Conservation (phyloP, 129 eudicot species). For the Oenanthe sinensis region DNA sequence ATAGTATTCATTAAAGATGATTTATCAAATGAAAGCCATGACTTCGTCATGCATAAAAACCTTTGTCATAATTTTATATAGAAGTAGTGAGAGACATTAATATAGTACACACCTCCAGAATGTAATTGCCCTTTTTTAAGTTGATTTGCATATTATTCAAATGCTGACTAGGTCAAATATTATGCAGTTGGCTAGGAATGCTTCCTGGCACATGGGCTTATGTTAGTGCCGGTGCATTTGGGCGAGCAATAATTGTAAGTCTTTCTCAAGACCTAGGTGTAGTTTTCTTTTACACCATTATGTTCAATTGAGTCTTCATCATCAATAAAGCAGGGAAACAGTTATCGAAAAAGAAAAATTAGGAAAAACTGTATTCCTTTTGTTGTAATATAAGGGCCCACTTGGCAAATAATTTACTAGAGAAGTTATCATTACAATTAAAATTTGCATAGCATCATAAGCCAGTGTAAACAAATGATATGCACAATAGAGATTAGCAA, state of each 20-base stretch:
- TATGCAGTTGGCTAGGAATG: constrained; percentile 98
- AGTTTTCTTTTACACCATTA: background rate
- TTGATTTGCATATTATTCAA: constrained; percentile 5
- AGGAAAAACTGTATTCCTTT: background rate
- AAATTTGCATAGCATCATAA: background rate
- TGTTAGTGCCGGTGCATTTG: constrained; percentile 99
- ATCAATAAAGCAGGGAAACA: background rate
- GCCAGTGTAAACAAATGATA: background rate
- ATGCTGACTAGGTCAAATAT: background rate
- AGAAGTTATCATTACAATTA: background rate
- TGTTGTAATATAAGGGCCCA: background rate
- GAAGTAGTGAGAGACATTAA: background rate
- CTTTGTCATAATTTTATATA: background rate
- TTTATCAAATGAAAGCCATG: background rate
- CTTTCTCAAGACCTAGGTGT: background rate
- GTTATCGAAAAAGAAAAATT: background rate
- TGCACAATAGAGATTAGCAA: no score
- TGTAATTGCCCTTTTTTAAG: background rate
- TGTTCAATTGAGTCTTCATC: background rate
- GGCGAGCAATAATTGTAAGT: constrained; percentile 97
- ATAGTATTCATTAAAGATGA: background rate
- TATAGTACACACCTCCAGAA: background rate
- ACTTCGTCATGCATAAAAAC: background rate
- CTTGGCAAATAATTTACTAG: background rate
- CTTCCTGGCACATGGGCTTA: constrained; percentile 99